A percentile compares a stretch with the other conserved stretches of the same genome.
Evolutionary conservation across 192 early-diverging fungal species (phyloP).

Genomic region (Pecoramyces ruminantium): DNA sequence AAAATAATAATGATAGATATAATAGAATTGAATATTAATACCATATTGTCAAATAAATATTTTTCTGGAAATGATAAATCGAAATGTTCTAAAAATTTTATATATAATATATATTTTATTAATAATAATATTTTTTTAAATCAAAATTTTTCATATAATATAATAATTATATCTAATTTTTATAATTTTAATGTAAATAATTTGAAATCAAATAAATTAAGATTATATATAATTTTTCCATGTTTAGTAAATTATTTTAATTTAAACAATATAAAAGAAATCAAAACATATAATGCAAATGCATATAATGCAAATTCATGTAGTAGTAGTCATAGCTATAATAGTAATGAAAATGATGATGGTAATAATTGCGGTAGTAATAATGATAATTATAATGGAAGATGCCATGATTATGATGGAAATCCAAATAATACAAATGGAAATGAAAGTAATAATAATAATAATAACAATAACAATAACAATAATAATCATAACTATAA

Average conservation of each 20-base stretch:
- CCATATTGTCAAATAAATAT: too few species aligned
- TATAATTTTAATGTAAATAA: not conserved
- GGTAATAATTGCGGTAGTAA: not conserved
- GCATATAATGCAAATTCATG: not conserved
- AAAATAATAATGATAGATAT: too few species aligned
- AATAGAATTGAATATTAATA: too few species aligned
- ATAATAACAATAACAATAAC: not conserved
- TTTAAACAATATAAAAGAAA: not conserved
- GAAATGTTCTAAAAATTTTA: too few species aligned
- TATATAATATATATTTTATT: too few species aligned
- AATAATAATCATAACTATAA: not conserved
- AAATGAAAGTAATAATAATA: not conserved
- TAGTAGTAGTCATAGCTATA: not conserved
- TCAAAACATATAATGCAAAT: not conserved
- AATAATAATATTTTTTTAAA: too few species aligned
- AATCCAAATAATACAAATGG: not conserved
- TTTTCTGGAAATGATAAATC: too few species aligned
- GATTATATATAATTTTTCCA: not conserved
- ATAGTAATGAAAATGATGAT: not conserved
- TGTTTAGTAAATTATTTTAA: not conserved
- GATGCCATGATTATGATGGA: not conserved
- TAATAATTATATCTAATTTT: not conserved
- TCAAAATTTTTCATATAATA: too few species aligned
- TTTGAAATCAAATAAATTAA: not conserved
- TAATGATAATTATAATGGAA: not conserved